Evolutionary conservation across 176 grass and related monocot species (phyloP), one percentile per base, ranked within the genome.

Genomic region (Cenchrus americanus): DNA sequence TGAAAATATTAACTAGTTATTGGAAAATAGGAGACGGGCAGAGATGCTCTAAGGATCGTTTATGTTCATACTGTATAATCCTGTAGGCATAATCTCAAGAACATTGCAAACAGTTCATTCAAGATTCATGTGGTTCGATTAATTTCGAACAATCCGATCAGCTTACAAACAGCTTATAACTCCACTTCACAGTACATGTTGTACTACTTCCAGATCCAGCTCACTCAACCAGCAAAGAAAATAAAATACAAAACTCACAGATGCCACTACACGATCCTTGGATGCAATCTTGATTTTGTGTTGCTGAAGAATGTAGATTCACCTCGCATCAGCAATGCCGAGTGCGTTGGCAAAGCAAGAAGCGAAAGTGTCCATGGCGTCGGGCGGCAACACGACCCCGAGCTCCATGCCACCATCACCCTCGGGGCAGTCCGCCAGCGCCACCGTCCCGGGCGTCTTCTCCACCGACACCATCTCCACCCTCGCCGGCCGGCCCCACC

Each of bases 381-480:
- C 41, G 11, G 19, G 21, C 8, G 60, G 82, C 41, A 94, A 71
- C 12, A 88, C 85, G 9, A 94, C 76, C 7, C 92, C 85, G 6
- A 94, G 55, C 66, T 94, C 88, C 14, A 94, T 68, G 12, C 79
- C 88, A 42, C 88, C 88, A 10, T 59, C 51, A 7, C 63, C 88
- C 2, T 82, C 82, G 6, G 77, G 73, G 51, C 86, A 77, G 14
- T 94, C 86, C 0, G 85, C 85, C 14, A 94, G 76, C 69, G 88
- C 87, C 63, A 90, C 80, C 10, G 82, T 85, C 21, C 85, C 88
- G 5, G 81, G 89, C 21, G 76, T 88, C 83, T 69, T 93, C 80
- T 83, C 84, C 58, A 85, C 81, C 41, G 87, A 90, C 61, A 85
- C 77, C 86, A 88, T 90, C 59, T 87, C 92, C 81, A 91, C 86